A percentile compares a stretch with the other conserved stretches of the same genome.
Evolutionary conservation across 2,329 filamentous ascomycete species (phyloP).

Genomic region (Pseudogymnoascus sp.): DNA sequence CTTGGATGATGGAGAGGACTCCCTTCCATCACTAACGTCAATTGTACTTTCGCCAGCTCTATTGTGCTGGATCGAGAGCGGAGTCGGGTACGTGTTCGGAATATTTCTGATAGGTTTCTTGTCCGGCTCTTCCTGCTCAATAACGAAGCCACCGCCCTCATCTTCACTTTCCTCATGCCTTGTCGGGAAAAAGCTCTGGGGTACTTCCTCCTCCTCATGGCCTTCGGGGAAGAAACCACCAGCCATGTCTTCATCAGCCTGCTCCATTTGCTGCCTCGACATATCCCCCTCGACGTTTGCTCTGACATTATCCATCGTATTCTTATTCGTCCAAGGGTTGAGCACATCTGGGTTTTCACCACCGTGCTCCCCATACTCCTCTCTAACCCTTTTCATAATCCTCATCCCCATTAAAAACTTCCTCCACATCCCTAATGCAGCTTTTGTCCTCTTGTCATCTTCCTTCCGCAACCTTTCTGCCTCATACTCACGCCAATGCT

Average conservation of each 20-base stretch:
- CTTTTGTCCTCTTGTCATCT: conserved; percentile 72
- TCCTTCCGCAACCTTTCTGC: conserved; percentile 71
- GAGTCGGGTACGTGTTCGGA: neutral
- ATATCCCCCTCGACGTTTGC: conserved; percentile 26
- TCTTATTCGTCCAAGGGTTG: conserved; percentile 46
- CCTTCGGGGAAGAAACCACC: conserved; percentile 58
- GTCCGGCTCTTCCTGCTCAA: neutral
- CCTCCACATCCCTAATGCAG: conserved; percentile 71
- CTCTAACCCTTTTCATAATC: conserved; percentile 69
- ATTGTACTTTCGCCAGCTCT: neutral
- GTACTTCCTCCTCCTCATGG: conserved; percentile 42
- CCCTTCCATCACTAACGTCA: neutral
- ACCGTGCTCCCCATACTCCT: conserved; percentile 63
- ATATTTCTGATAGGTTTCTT: neutral
- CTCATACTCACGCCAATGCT: conserved; percentile 73
- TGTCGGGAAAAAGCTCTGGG: conserved; percentile 28
- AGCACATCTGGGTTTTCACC: conserved; percentile 48
- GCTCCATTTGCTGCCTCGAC: conserved; percentile 26
- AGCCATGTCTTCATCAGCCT: conserved; percentile 46
- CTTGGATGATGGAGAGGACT: neutral
- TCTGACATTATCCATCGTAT: conserved; percentile 26
- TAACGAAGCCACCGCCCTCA: conserved; percentile 25
- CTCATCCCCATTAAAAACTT: conserved; percentile 81
- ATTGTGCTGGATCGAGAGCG: neutral
- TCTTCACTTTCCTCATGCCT: conserved; percentile 24